These are phyloP conservation scores for Xylariaceae sp. DNA, from an alignment of 2,329 filamentous ascomycete genomes.

Conservation along the genomic window DNA sequence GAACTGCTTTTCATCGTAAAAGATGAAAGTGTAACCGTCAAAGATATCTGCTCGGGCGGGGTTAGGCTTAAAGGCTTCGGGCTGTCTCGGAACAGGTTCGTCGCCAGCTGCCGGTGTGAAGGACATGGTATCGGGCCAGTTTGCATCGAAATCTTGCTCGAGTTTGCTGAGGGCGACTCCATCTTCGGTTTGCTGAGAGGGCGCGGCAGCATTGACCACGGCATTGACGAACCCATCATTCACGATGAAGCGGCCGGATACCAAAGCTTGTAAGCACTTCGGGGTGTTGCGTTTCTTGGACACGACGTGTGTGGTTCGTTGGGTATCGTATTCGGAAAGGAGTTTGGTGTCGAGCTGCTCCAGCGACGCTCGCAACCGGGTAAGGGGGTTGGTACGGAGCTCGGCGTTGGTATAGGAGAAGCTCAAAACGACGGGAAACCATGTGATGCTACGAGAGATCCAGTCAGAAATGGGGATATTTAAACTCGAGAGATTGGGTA, in stretches of 20 bases:
- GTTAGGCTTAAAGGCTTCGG: conserved; percentile 70
- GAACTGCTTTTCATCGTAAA: conserved; percentile 73
- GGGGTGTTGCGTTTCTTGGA: conserved; percentile 86
- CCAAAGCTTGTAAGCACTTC: conserved; percentile 79
- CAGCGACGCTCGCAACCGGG: conserved; percentile 59
- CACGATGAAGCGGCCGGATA: conserved; percentile 77
- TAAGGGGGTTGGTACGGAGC: conserved; percentile 61
- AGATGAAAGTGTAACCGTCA: conserved; percentile 82
- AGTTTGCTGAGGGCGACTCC: conserved; percentile 52
- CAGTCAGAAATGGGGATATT: conserved; percentile 1
- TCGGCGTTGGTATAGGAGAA: conserved; percentile 74
- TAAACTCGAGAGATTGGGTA: neutral
- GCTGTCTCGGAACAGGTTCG: conserved; percentile 67
- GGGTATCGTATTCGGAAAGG: conserved; percentile 64
- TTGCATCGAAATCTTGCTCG: conserved; percentile 72
- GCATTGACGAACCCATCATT: conserved; percentile 69
- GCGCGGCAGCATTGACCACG: conserved; percentile 55
- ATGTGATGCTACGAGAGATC: conserved; percentile 57
- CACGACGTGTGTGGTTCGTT: conserved; percentile 79
- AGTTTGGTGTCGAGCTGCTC: conserved; percentile 90
- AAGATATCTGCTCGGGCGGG: conserved; percentile 66
- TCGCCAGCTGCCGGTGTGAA: conserved; percentile 71
- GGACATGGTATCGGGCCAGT: conserved; percentile 72
- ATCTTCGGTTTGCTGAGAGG: conserved; percentile 43
- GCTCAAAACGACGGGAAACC: conserved; percentile 76